A percentile compares a stretch with the other conserved stretches of the same genome.
These are phyloP conservation scores for Bromus sterilis DNA, from an alignment of 176 grass and related monocot genomes.

Conservation along the genomic window DNA sequence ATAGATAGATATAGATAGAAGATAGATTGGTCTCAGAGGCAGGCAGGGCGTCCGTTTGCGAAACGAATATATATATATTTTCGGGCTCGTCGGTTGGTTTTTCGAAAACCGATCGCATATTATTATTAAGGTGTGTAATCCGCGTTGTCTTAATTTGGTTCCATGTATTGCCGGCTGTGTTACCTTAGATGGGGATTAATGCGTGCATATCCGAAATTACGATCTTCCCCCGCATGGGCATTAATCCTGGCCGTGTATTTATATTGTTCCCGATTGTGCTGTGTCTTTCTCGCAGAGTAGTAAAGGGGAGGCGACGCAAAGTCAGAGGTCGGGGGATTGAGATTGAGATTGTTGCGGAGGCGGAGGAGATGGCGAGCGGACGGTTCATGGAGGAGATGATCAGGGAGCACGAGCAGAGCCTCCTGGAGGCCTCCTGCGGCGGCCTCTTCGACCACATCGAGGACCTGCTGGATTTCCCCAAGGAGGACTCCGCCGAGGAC, in stretches of 20 bases:
- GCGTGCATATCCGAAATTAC: not conserved
- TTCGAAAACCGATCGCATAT: no score
- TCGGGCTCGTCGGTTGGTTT: no score
- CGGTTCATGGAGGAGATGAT: conserved; percentile 51
- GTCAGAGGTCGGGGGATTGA: not conserved
- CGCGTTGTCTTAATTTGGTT: not conserved
- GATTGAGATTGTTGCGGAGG: not conserved
- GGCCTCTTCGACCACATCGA: conserved; percentile 94
- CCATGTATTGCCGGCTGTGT: not conserved
- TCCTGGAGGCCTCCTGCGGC: conserved; percentile 43
- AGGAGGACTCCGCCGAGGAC: conserved; percentile 55
- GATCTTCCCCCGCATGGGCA: not conserved
- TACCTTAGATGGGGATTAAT: not conserved
- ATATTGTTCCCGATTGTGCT: not conserved
- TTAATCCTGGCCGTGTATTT: not conserved
- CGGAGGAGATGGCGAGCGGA: conserved; percentile 15
- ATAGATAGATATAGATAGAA: not conserved
- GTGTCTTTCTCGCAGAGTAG: not conserved
- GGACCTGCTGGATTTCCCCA: conserved; percentile 85
- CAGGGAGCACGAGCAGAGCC: conserved; percentile 61
- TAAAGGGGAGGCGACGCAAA: not conserved
- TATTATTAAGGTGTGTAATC: not conserved
- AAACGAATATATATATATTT: no score
- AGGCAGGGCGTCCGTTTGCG: not conserved
- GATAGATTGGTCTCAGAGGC: no score